These are phyloP conservation scores for Pythium monospermum DNA, from an alignment of 352 stramenopile genomes.

Conservation along the genomic window DNA sequence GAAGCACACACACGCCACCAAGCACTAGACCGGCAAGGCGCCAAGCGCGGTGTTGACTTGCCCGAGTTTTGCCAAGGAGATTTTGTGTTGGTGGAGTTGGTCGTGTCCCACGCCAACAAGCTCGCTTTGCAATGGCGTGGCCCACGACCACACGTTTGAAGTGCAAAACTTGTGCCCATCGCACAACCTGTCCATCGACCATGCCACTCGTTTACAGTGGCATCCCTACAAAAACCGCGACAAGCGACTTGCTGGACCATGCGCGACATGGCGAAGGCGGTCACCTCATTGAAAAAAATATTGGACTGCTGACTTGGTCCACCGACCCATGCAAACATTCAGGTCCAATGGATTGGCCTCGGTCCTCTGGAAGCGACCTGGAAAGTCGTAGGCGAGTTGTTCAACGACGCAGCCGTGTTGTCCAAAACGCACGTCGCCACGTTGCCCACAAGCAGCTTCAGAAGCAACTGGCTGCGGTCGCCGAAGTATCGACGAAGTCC, in stretches of 20 bases:
- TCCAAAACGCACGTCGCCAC: not conserved
- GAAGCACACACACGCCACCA: too few relatives aligned
- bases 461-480: not conserved
- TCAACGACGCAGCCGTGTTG: slow-evolving; percentile 9
- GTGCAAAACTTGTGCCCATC: slow-evolving; percentile 13
- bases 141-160: slow-evolving; percentile 1
- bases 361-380: slow-evolving; percentile 12
- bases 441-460: not conserved
- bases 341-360: slow-evolving; percentile 14
- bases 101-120: not conserved
- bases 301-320: too few relatives aligned
- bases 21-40: not conserved
- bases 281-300: slow-evolving; percentile 15
- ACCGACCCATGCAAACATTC: not conserved
- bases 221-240: slow-evolving; percentile 10
- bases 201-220: slow-evolving; percentile 15
- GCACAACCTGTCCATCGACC: slow-evolving; percentile 4
- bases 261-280: slow-evolving; percentile 13
- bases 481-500: not conserved
- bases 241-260: slow-evolving; percentile 4
- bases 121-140: slow-evolving; percentile 6
- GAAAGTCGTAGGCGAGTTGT: slow-evolving; percentile 3
- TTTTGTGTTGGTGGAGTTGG: slow-evolving; percentile 13
- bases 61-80: slow-evolving; percentile 9
- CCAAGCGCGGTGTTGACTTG: not conserved